Evolutionary conservation across 2,329 filamentous ascomycete genomes (phyloP).

Genomic region (Cytospora piceicola): DNA sequence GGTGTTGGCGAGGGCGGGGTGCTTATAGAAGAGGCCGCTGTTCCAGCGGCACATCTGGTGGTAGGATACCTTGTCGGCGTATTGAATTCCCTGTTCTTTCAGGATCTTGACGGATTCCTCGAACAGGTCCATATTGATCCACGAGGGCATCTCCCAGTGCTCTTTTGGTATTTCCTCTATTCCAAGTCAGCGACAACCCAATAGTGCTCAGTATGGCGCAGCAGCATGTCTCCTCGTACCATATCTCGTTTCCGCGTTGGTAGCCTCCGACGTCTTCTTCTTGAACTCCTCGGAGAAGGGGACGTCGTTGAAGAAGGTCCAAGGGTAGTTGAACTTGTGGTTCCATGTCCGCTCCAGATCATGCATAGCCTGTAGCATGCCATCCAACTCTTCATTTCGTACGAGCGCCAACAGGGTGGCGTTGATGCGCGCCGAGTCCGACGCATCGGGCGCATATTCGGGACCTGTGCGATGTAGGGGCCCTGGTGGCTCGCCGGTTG

Average conservation of each 20-base stretch:
- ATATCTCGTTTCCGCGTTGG: slow-evolving; percentile 86
- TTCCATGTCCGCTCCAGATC: slow-evolving; percentile 97
- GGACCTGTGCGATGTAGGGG: slow-evolving; percentile 72
- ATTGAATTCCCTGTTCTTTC: slow-evolving; percentile 84
- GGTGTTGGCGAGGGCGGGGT: slow-evolving; percentile 79
- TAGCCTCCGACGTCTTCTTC: slow-evolving; percentile 74
- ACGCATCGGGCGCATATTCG: slow-evolving; percentile 76
- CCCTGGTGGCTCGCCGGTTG: slow-evolving; percentile 81
- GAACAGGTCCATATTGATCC: slow-evolving; percentile 90
- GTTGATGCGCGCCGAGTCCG: slow-evolving; percentile 82
- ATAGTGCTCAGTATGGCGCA: slow-evolving; percentile 12
- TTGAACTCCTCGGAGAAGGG: slow-evolving; percentile 96
- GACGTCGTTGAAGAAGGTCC: slow-evolving; percentile 98
- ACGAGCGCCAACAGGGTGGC: slow-evolving; percentile 91
- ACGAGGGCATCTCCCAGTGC: slow-evolving; percentile 89
- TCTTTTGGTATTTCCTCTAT: slow-evolving; percentile 87
- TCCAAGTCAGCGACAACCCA: slow-evolving; percentile 19
- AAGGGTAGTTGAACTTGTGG: slow-evolving; percentile 98
- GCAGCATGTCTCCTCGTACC: slow-evolving; percentile 54
- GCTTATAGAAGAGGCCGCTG: slow-evolving; percentile 95
- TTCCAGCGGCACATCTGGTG: slow-evolving; percentile 99
- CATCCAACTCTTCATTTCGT: slow-evolving; percentile 84
- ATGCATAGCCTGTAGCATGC: slow-evolving; percentile 84
- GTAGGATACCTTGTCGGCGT: slow-evolving; percentile 86
- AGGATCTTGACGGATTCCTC: slow-evolving; percentile 82